phyloP scores from a whole-genome alignment of 2,329 filamentous ascomycete species.

The Colletotrichum karsti region DNA sequence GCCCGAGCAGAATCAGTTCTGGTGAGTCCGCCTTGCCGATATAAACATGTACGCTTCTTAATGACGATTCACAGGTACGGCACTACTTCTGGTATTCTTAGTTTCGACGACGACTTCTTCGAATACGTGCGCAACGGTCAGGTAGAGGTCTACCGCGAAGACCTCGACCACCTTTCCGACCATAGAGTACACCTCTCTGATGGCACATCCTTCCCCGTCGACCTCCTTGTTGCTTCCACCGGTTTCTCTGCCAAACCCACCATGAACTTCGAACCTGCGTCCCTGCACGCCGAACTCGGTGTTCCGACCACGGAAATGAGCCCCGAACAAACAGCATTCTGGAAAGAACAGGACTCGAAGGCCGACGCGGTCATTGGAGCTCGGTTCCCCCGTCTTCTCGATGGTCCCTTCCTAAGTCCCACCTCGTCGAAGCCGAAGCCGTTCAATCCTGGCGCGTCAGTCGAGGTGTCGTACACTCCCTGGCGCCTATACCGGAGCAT shows the following conservation, averaged over 20 bases:
- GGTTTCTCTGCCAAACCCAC: slow-evolving; percentile 34
- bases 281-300: slow-evolving; percentile 30
- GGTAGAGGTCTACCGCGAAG: slow-evolving; percentile 64
- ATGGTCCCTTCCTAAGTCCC: slow-evolving; percentile 19
- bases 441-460: slow-evolving; percentile 28
- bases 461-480: slow-evolving; percentile 29
- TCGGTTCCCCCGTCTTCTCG: slow-evolving; percentile 28
- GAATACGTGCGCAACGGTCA: slow-evolving; percentile 60
- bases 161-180: slow-evolving; percentile 57
- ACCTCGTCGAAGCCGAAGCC: slow-evolving; percentile 17
- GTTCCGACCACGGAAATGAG: slow-evolving; percentile 30
- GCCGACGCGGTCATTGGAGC: slow-evolving; percentile 30
- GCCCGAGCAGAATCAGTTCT: slow-evolving; percentile 53
- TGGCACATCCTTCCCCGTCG: slow-evolving; percentile 51
- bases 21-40: slow-evolving; percentile 32
- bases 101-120: slow-evolving; percentile 66
- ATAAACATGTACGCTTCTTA: background rate
- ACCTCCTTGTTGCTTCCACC: slow-evolving; percentile 50
- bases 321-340: slow-evolving; percentile 22
- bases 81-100: slow-evolving; percentile 65
- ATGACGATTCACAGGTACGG: slow-evolving; percentile 53
- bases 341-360: slow-evolving; percentile 20
- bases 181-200: slow-evolving; percentile 56
- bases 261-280: slow-evolving; percentile 30
- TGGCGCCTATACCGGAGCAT: slow-evolving; percentile 38